Percentiles rank a stretch among this genome's conserved stretches.
Conservation (phyloP, 345 rosid genomes). For the Citrus sinensis region DVS_A1.0 CM039165.1:4953501-4954000, state of each 20-base stretch:
- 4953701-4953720: background rate
- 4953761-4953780: background rate
- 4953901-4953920: background rate
- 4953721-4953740: background rate
- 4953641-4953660: no score
- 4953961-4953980: conserved; percentile 1
- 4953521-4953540: no score
- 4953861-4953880: background rate
- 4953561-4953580: background rate
- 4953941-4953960: no score
- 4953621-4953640: no score
- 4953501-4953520: background rate
- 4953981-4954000: background rate
- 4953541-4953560: background rate
- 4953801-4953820: background rate
- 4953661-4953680: no score
- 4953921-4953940: background rate
- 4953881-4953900: background rate
- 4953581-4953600: background rate
- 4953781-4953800: background rate
- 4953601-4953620: no score
- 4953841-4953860: background rate
- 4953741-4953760: fast-evolving
- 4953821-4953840: background rate
- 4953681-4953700: no score